These are phyloP conservation scores for Lactarius tabidus DNA, from an alignment of 768 basidiomycete genomes.

Conservation along the genomic window DNA sequence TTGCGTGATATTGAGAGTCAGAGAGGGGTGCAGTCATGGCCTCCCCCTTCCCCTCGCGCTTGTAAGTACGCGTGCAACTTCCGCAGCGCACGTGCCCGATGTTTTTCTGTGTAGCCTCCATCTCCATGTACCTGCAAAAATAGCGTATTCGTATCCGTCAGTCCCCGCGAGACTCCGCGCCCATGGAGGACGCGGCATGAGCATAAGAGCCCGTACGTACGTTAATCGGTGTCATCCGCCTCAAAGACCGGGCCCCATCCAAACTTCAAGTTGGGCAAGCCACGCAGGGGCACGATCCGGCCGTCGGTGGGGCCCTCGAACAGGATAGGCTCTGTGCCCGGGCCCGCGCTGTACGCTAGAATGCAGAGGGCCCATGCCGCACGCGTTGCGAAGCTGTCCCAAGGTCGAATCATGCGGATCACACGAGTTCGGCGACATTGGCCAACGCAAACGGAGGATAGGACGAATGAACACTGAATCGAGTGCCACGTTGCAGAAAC, in stretches of 20 bases:
- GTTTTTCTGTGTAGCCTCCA: slow-evolving; percentile 61
- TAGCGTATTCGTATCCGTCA: background rate
- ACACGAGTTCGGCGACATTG: too few species aligned
- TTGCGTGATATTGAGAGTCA: background rate
- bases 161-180: background rate
- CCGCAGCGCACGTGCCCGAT: slow-evolving; percentile 60
- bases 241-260: slow-evolving; percentile 93
- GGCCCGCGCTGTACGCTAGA: slow-evolving; percentile 89
- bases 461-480: too few species aligned
- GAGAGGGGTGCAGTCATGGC: background rate
- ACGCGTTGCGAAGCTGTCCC: slow-evolving; percentile 65
- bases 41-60: slow-evolving; percentile 9
- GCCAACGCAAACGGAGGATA: too few species aligned
- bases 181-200: slow-evolving; percentile 2
- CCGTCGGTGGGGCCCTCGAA: slow-evolving; percentile 90
- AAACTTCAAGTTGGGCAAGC: slow-evolving; percentile 70
- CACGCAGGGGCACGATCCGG: slow-evolving; percentile 81
- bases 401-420: too few species aligned
- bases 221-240: slow-evolving; percentile 72
- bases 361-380: slow-evolving; percentile 91
- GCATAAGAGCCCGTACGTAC: slow-evolving; percentile 37
- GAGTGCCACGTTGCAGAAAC: too few species aligned
- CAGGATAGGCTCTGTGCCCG: slow-evolving; percentile 70
- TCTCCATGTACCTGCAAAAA: slow-evolving; percentile 56
- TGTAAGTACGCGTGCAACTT: slow-evolving; percentile 47